Conservation (phyloP, 441 rosid species). For the Corymbia calophylla region DNA sequence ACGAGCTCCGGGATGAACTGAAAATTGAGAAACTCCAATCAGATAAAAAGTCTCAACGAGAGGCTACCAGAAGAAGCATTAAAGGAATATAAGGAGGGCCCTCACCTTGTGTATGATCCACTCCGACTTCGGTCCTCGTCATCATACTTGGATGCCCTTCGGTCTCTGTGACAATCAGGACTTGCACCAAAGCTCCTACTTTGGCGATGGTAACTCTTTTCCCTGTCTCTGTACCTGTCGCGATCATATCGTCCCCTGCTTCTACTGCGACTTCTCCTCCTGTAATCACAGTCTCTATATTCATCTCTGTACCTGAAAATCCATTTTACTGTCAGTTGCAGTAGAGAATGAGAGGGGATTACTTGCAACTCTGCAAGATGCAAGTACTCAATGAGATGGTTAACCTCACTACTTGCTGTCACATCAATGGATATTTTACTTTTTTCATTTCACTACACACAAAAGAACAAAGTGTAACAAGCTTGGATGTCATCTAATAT, state of each 20-base stretch:
- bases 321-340: not conserved
- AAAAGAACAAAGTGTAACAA: not conserved
- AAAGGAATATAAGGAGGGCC: not conserved
- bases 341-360: not conserved
- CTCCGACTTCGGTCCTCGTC: slow-evolving; percentile 41
- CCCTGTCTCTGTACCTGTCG: slow-evolving; percentile 39
- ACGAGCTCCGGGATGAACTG: not conserved
- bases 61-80: not conserved
- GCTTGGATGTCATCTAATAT: not conserved
- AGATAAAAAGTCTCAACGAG: not conserved
- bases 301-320: slow-evolving; percentile 44
- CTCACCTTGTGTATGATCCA: slow-evolving; percentile 40
- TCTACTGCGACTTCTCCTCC: slow-evolving; percentile 54
- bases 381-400: not conserved
- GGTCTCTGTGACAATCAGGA: slow-evolving; percentile 33
- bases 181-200: slow-evolving; percentile 54
- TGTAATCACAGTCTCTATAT: slow-evolving; percentile 30
- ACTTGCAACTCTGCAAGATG: not conserved
- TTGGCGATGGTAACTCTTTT: slow-evolving; percentile 32
- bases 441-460: not conserved
- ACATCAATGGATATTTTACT: not conserved
- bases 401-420: not conserved
- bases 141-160: slow-evolving; percentile 41
- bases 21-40: not conserved
- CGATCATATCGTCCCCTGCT: slow-evolving; percentile 44